A percentile compares a stretch with the other conserved stretches of the same genome.
Evolutionary conservation across 139 green algal species (phyloP).

Genomic region (Astrephomene gubernaculifera): DNA sequence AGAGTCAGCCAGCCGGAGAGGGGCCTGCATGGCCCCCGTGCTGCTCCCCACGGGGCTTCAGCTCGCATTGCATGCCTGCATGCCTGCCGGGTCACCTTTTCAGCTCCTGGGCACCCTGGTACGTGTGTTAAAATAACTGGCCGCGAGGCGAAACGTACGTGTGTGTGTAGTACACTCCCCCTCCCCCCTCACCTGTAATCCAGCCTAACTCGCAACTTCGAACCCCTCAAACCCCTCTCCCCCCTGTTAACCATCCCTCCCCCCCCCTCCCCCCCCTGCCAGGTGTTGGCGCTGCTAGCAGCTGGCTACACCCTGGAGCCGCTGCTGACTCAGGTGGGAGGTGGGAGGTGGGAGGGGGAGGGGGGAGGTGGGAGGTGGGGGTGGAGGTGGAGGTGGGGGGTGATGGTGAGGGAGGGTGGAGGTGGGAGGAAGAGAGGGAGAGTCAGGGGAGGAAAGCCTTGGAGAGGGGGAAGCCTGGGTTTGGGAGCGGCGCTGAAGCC

Average conservation of each 20-base stretch:
- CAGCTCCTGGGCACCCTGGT: no score
- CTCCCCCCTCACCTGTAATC: no score
- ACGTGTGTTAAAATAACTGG: no score
- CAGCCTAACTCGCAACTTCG: no score
- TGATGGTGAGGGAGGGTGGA: neutral
- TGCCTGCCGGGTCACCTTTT: no score
- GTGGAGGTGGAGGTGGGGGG: neutral
- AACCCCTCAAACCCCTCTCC: neutral
- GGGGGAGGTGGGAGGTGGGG: neutral
- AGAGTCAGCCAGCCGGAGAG: no score
- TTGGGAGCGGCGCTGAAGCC: neutral
- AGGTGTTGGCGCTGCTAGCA: conserved; percentile 74
- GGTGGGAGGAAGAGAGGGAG: neutral
- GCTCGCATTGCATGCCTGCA: no score
- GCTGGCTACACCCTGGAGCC: conserved; percentile 87
- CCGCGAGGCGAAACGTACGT: no score
- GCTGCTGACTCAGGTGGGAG: conserved; percentile 67
- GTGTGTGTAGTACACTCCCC: no score
- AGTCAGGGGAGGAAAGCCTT: neutral
- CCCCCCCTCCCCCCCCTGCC: neutral
- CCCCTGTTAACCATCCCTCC: neutral
- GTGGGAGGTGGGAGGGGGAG: neutral
- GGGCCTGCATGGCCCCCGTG: no score
- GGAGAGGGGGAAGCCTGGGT: neutral
- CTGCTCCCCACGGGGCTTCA: no score